Conservation (phyloP, 1,139 yeast genomes). For the Candida neerlandica region DNA sequence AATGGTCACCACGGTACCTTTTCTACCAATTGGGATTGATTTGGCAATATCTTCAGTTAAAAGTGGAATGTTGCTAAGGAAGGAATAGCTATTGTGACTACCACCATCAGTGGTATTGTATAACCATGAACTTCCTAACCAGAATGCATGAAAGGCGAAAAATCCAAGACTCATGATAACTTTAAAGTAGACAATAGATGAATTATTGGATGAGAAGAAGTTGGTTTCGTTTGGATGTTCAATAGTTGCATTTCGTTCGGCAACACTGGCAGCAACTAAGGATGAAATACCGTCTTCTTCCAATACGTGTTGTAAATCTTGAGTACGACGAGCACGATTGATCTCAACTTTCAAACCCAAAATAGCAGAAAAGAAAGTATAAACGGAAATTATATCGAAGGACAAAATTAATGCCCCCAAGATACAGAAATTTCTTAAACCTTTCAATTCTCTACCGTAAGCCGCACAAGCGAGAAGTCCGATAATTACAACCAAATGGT, state of each 20-base stretch:
- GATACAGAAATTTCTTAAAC: slow-evolving; percentile 83
- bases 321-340: slow-evolving; percentile 82
- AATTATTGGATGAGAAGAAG: slow-evolving; percentile 28
- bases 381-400: slow-evolving; percentile 73
- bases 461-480: slow-evolving; percentile 70
- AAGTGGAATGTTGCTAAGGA: slow-evolving; percentile 25
- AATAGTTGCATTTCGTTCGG: slow-evolving; percentile 61
- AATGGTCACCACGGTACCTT: slow-evolving; percentile 66
- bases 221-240: slow-evolving; percentile 36
- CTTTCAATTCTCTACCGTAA: slow-evolving; percentile 71
- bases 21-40: slow-evolving; percentile 42
- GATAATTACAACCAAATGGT: slow-evolving; percentile 72
- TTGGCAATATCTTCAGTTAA: slow-evolving; percentile 45
- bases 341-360: slow-evolving; percentile 90
- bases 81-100: slow-evolving; percentile 18
- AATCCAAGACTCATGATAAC: slow-evolving; percentile 68
- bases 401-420: slow-evolving; percentile 72
- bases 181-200: slow-evolving; percentile 62
- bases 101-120: slow-evolving; percentile 38
- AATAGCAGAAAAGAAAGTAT: slow-evolving; percentile 84
- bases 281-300: slow-evolving; percentile 93
- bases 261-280: slow-evolving; percentile 60
- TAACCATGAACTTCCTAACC: slow-evolving; percentile 74
- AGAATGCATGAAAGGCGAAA: slow-evolving; percentile 72
- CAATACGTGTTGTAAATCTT: slow-evolving; percentile 75